These are phyloP conservation scores for Sedum album DNA, from an alignment of 164 flowering plant species.

Conservation along the genomic window DNA sequence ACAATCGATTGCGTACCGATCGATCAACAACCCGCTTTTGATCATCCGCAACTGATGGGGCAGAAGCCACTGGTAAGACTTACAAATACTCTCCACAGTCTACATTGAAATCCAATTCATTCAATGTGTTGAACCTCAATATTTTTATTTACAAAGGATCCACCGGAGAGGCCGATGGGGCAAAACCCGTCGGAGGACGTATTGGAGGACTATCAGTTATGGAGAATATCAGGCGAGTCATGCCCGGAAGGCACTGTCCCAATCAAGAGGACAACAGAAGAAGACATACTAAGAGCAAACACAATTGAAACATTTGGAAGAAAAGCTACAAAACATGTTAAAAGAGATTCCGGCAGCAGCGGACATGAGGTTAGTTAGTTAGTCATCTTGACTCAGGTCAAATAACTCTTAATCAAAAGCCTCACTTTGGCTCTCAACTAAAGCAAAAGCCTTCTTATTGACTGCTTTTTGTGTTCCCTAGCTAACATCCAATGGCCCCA, in stretches of 20 bases:
- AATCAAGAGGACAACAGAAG: constrained; percentile 77
- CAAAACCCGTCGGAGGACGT: constrained; percentile 20
- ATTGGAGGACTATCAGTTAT: constrained; percentile 49
- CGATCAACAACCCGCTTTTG: constrained; percentile 60
- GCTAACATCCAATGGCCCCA: neutral
- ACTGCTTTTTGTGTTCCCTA: constrained; percentile 5
- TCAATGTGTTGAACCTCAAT: neutral
- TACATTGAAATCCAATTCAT: neutral
- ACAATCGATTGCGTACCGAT: constrained; percentile 43
- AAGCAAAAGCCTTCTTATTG: constrained; percentile 5
- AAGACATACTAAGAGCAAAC: constrained; percentile 64
- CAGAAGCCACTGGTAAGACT: constrained; percentile 40
- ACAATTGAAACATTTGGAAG: constrained; percentile 57
- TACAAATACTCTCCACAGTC: neutral
- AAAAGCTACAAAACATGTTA: constrained; percentile 36
- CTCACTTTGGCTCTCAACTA: neutral
- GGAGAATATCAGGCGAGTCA: constrained; percentile 59
- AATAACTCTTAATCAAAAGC: neutral
- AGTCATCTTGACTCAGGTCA: neutral
- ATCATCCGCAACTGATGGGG: constrained; percentile 42
- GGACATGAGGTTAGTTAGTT: constrained; percentile 72
- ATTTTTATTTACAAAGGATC: constrained; percentile 41
- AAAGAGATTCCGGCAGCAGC: constrained; percentile 65
- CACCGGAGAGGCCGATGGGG: constrained; percentile 73
- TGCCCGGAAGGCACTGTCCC: constrained; percentile 92